Evolutionary conservation across 139 green algal species (phyloP), one percentile per base, ranked within the genome.

Genomic region (Zygnema circumcarinatum): DNA sequence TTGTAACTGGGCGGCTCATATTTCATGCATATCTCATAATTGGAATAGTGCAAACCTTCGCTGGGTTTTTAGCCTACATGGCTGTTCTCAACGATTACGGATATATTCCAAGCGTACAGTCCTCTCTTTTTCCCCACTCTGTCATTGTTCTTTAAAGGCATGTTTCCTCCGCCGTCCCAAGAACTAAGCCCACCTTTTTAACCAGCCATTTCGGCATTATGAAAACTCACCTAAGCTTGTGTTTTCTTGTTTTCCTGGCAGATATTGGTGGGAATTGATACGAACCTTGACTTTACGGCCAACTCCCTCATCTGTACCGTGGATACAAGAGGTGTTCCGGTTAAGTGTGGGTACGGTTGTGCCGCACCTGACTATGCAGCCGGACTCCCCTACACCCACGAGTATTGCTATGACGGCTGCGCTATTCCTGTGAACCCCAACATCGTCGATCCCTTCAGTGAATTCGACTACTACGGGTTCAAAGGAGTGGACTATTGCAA

Each of bases 11-110:
- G 20, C 79, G 82, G 32, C 89, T 96, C 79, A 94, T 96, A 85
- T 90, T 91, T 36, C 94, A 95, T 90, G 94, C 94, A 40, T 96
- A 96, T 91, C 92, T 96, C 42, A 93, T 96, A 42, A 94, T 96
- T 81, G 94, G 94, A 40, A 67, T 96, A 42, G 41, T 87, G 76
- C 84, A 89, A 76, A 87, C 92, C 2, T 68, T 93, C 20, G 90
- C 92, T 31, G 93, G 94, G 79, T 96, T 96, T 91, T 93, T 93
- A 80, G 93, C 94, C 21, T 97, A 96, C 91, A 90, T 97, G 38
- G 88, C 94, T 3, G 88, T 94, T 22, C 87, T 97, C 42, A 96
- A 96, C 84, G 94, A 96, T 74, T 97, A 95, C 87, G 94, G 94
- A 72, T 96, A 96, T 79, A 32, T 89, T 36, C 95, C 94, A 29